phyloP scores from a whole-genome alignment of 1,284 basidiomycete genomes.

The Phlebopus sp. region DNA sequence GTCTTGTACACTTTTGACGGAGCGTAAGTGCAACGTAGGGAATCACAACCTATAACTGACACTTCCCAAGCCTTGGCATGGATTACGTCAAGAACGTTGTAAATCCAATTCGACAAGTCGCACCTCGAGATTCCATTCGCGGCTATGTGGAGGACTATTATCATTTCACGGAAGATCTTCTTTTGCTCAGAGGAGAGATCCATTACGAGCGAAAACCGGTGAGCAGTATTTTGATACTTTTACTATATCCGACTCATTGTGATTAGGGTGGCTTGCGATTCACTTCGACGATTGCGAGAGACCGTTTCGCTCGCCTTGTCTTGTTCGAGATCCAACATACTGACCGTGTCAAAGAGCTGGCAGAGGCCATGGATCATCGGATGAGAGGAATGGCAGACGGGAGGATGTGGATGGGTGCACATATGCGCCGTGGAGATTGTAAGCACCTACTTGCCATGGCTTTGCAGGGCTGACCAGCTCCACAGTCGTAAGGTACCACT shows the following conservation, averaged over 20 bases:
- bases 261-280: slow-evolving; percentile 39
- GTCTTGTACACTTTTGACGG: slow-evolving; percentile 39
- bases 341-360: slow-evolving; percentile 32
- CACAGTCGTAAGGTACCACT: slow-evolving; percentile 33
- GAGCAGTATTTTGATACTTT: slow-evolving; percentile 10
- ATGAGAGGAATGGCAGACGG: slow-evolving; percentile 37
- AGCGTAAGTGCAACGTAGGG: slow-evolving; percentile 29
- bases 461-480: slow-evolving; percentile 19
- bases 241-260: slow-evolving; percentile 27
- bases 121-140: slow-evolving; percentile 33
- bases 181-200: slow-evolving; percentile 43
- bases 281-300: slow-evolving; percentile 31
- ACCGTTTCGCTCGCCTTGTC: slow-evolving; percentile 36
- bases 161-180: slow-evolving; percentile 34
- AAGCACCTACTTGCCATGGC: slow-evolving; percentile 19
- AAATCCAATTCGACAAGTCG: slow-evolving; percentile 38
- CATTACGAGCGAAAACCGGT: slow-evolving; percentile 46
- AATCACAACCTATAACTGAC: slow-evolving; percentile 7
- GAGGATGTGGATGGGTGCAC: slow-evolving; percentile 44
- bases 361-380: slow-evolving; percentile 31
- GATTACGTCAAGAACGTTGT: slow-evolving; percentile 45
- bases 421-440: slow-evolving; percentile 50
- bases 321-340: slow-evolving; percentile 35
- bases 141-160: slow-evolving; percentile 42
- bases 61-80: slow-evolving; percentile 37